phyloP scores from a whole-genome alignment of 192 early-diverging fungal species.

The Coemansia sp. region DNA sequence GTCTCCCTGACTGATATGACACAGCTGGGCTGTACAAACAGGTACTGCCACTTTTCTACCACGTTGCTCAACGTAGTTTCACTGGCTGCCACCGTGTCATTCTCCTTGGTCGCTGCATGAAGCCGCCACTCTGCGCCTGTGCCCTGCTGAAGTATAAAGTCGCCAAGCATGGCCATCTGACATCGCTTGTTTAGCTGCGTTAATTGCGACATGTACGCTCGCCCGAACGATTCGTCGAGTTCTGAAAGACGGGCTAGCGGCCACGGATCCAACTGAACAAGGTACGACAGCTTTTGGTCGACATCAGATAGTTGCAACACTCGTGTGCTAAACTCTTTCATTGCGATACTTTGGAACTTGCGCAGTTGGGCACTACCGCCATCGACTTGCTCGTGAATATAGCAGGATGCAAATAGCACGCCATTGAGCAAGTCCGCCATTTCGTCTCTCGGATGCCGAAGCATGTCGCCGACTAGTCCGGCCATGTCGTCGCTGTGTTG shows the following conservation, averaged over 20 bases:
- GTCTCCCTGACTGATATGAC: neutral
- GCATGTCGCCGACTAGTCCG: neutral
- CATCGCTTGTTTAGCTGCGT: conserved; percentile 16
- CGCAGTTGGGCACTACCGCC: neutral
- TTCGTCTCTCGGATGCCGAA: neutral
- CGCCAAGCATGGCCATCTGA: conserved; percentile 32
- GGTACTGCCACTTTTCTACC: conserved; percentile 19
- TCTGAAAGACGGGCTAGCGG: neutral
- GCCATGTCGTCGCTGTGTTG: neutral
- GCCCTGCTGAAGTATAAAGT: neutral
- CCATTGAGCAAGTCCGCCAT: neutral
- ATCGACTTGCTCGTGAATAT: neutral
- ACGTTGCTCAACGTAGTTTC: conserved; percentile 8
- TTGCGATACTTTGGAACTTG: conserved; percentile 2
- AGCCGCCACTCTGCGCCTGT: neutral
- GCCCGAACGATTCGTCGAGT: conserved; percentile 2
- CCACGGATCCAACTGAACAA: conserved; percentile 8
- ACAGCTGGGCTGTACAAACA: conserved; percentile 7
- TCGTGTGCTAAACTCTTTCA: neutral
- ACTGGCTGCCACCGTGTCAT: neutral
- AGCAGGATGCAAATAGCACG: conserved; percentile 8
- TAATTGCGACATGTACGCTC: conserved; percentile 10
- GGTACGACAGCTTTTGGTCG: neutral
- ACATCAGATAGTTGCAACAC: neutral
- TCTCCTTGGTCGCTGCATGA: neutral